Conservation (phyloP, 148 eudicot genomes). For the Dianthus caryophyllus region DNA sequence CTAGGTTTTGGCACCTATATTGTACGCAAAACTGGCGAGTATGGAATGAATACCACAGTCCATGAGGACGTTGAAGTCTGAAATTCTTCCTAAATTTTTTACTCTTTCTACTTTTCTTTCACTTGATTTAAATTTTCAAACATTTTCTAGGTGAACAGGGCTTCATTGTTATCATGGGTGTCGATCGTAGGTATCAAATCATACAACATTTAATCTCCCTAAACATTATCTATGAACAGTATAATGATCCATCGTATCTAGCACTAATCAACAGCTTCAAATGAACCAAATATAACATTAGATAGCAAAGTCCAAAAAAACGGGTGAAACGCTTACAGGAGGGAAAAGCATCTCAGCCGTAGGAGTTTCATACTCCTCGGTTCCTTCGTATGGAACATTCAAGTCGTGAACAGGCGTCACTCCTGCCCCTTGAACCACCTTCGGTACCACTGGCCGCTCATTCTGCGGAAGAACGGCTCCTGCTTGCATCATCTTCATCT, state of each 20-base stretch:
- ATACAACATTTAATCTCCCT: no score
- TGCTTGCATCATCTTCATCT: conserved; percentile 82
- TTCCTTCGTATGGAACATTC: conserved; percentile 91
- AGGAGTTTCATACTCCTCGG: conserved; percentile 95
- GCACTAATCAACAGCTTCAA: not conserved
- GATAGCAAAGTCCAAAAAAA: not conserved
- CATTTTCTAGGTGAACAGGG: no score
- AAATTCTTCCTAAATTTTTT: not conserved
- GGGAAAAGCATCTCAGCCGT: conserved; percentile 96
- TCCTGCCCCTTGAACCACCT: conserved; percentile 42
- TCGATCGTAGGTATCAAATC: not conserved
- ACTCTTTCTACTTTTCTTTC: not conserved
- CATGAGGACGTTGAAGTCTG: not conserved
- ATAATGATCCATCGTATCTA: no score
- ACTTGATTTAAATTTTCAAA: not conserved
- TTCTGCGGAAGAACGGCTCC: conserved; percentile 72
- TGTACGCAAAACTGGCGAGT: not conserved
- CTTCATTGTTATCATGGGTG: not conserved
- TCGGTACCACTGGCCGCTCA: conserved; percentile 53
- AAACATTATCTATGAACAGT: not conserved
- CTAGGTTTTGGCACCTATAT: not conserved
- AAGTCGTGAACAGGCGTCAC: conserved; percentile 86
- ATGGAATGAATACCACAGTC: not conserved
- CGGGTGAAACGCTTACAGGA: conserved; percentile 51
- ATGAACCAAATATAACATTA: not conserved